phyloP scores from a whole-genome alignment of 768 basidiomycete species.

The Kondoa subrosea region DNA sequence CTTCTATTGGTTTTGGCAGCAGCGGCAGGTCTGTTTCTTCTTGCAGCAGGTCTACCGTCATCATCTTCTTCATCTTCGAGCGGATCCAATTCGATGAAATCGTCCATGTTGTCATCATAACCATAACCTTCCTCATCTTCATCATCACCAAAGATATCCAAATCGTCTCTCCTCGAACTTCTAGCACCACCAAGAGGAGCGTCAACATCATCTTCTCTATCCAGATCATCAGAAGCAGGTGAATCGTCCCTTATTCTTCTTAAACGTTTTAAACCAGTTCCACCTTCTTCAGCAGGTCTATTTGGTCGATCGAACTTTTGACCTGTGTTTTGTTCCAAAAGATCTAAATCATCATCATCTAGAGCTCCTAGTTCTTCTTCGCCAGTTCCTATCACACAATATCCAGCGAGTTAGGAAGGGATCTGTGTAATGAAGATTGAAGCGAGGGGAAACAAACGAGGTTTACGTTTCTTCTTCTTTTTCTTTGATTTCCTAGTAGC shows the following conservation, averaged over 20 bases:
- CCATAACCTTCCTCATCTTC: constrained; percentile 46
- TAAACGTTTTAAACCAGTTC: constrained; percentile 42
- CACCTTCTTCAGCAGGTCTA: constrained; percentile 2
- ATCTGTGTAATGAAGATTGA: neutral
- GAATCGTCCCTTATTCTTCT: constrained; percentile 54
- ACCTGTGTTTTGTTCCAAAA: constrained; percentile 69
- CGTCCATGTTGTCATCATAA: constrained; percentile 59
- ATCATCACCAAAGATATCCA: constrained; percentile 29
- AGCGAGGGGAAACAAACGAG: constrained; percentile 6
- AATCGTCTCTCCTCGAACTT: constrained; percentile 17
- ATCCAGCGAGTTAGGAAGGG: neutral
- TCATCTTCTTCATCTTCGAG: constrained; percentile 41
- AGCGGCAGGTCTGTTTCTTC: constrained; percentile 40
- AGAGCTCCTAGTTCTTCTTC: constrained; percentile 35
- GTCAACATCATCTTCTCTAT: constrained; percentile 55
- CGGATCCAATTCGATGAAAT: constrained; percentile 45
- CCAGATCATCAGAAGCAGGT: constrained; percentile 37
- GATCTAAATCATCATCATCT: constrained; percentile 76
- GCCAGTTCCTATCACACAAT: neutral
- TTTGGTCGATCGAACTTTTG: constrained; percentile 28
- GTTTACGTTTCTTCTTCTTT: constrained; percentile 16
- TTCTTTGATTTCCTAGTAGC: constrained; percentile 4
- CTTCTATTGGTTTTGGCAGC: constrained; percentile 39
- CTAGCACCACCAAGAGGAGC: constrained; percentile 18
- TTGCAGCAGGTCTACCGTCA: constrained; percentile 46